Evolutionary conservation across 2,329 filamentous ascomycete genomes (phyloP).

Genomic region (Claviceps fusiformis): DNA sequence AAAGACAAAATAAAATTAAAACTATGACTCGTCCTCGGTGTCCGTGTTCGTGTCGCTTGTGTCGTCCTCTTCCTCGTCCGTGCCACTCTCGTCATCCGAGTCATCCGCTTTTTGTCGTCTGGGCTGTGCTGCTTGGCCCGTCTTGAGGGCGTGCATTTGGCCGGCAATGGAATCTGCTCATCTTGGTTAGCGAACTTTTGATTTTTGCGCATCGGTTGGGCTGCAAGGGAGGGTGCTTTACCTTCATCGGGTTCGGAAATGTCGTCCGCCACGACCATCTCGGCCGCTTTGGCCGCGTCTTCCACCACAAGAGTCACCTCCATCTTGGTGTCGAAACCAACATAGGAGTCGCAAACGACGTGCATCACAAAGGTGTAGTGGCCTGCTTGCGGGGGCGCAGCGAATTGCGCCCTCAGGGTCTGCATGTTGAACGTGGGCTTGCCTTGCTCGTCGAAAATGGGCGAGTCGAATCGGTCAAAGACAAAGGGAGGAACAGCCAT

Average conservation of each 20-base stretch:
- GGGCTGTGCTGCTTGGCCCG: slow-evolving; percentile 47
- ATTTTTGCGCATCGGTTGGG: too few relatives aligned
- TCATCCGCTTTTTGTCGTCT: slow-evolving; percentile 43
- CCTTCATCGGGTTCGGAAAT: slow-evolving; percentile 98
- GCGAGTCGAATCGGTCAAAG: slow-evolving; percentile 86
- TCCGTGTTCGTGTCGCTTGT: slow-evolving; percentile 57
- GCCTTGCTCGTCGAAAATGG: slow-evolving; percentile 65
- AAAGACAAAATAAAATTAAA: background rate
- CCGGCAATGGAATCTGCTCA: slow-evolving; percentile 71
- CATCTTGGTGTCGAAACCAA: slow-evolving; percentile 86
- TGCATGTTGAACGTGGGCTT: slow-evolving; percentile 91
- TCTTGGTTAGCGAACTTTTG: background rate
- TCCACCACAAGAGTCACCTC: slow-evolving; percentile 83
- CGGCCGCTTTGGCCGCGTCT: slow-evolving; percentile 71
- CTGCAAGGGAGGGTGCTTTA: slow-evolving; percentile 26
- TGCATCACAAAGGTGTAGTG: slow-evolving; percentile 94
- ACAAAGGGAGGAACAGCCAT: slow-evolving; percentile 93
- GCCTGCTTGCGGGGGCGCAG: slow-evolving; percentile 80
- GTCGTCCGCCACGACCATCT: slow-evolving; percentile 76
- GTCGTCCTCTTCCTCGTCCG: slow-evolving; percentile 50
- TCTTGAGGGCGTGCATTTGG: slow-evolving; percentile 80
- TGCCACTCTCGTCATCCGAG: slow-evolving; percentile 71
- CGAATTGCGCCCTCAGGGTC: slow-evolving; percentile 94
- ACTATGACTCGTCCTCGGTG: slow-evolving; percentile 46
- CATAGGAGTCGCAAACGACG: slow-evolving; percentile 84